Base-by-base conservation (phyloP, 495 filamentous ascomycete species). In the Pseudoneurospora amorphoporcata region DNA sequence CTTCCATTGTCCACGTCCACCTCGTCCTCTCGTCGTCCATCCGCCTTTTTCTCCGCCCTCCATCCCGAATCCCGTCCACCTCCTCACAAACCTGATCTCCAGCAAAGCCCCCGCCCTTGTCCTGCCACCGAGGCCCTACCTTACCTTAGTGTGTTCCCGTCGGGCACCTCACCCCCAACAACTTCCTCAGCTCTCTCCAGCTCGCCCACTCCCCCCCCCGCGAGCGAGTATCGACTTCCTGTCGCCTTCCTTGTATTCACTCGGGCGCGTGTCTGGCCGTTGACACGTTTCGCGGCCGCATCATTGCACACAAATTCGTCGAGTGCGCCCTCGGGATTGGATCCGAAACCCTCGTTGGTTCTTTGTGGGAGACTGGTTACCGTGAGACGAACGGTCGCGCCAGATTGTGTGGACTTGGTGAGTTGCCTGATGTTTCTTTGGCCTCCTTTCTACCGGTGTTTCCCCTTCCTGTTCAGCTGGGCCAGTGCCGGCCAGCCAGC, bases 271-370 rank as follows among this genome's bases (percentile, higher is more conserved):
- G 39, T 70, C 35, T 47, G 69, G 43, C 68, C 74, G 7, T 41
- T 38, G 41, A 45, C 70, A 75, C 73, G 68, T 73, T 74, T 71
- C 69, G 42, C 73, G 45, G 70, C 35, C 68, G 68, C 42, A 39
- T 68, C 42, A 39, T 68, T 61, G 39, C 68, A 45, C 69, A 58
- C 70, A 53, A 38, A 65, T 14, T 65, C 65, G 72, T 61, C 71
- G 41, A 45, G 58, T 70, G 65, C 65, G 65, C 70, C 72, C 61
- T 47, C 71, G 70, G 70, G 32, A n/a, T 73, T 69, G 70, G 70
- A 37, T 68, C 61, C 73, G 68, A 71, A 47, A 65, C 53, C 53
- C 29, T 61, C 43, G 19, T 41, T 61, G 68, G 45, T 73, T 73
- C 70, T 61, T 72, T 42, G 72, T 69, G 69, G 76, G 72, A 53